Evolutionary conservation across 2,329 filamentous ascomycete species (phyloP), one percentile per base, ranked within the genome.

Genomic region (Xylariaceae sp.): DNA sequence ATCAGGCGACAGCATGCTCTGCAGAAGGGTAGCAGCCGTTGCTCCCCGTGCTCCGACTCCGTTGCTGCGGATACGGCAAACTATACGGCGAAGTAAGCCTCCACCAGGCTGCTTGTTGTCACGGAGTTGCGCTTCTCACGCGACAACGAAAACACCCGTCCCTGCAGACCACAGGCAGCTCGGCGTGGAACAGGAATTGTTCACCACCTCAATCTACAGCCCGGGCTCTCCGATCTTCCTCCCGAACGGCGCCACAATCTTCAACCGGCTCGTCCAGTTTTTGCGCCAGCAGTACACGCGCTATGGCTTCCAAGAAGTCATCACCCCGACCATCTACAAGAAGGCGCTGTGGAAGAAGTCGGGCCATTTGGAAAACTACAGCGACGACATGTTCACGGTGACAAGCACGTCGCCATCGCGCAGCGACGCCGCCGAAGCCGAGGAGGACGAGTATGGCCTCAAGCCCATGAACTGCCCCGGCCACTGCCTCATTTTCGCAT

Each of bases 391-490:
- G 91, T 95, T 92, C 71, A 85, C 87, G 51, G 90, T 95, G 26
- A 83, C 76, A 10, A 81, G 83, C 44, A 75, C 78, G 1, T 73
- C 78, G 62, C 66, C 70, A 48, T 59, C 74, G 58, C 64, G 74
- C 51, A 70, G 66, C 45, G 68, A 72, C 10, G 56, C 59, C 22
- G 19, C 60, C 47, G 51, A 65, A 4, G 47, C 45, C 77, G 62
- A 66, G 43, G 59, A 68, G 22, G 63, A 68, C 47, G 67, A 68
- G 41, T 70, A 70, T 26, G 91, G 85, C 15, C 76, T 97, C 48
- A 97, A 97, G 76, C 92, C 92, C 26, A 97, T 97, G 94, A 97
- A 97, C 76, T 99, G 94, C 74, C 94, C 94, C 3, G 91, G 91
- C 26, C 92, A 97, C 73, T 95, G 89, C 72, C 76, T 94, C 61